Percentiles rank a stretch among this genome's conserved stretches.
Conservation (phyloP, 225 moss, liverwort and hornwort species). For the Sphagnum tenellum region DNA sequence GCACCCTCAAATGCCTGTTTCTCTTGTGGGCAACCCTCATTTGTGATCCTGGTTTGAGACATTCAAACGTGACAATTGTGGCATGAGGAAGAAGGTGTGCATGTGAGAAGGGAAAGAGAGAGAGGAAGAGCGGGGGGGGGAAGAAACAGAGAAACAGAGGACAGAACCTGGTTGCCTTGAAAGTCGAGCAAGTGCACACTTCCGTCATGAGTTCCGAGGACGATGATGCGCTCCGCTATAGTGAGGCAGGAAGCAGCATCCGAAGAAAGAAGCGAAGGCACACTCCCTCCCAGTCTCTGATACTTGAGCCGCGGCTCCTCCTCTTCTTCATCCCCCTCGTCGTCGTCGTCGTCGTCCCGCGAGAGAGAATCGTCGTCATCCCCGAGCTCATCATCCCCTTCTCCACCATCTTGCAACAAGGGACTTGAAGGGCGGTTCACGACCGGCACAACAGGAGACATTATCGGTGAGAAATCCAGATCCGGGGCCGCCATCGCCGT, state of each 20-base stretch:
- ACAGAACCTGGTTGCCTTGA: conserved; percentile 83
- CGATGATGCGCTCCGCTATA: conserved; percentile 90
- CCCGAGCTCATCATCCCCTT: conserved; percentile 80
- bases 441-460: too few species aligned
- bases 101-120: too few species aligned
- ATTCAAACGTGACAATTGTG: too few species aligned
- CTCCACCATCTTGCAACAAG: conserved; percentile 53
- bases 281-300: conserved; percentile 81
- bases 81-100: too few species aligned
- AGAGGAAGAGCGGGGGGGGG: conserved; percentile 1
- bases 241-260: conserved; percentile 85
- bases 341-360: conserved; percentile 37
- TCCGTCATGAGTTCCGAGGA: conserved; percentile 82
- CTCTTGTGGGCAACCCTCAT: too few species aligned
- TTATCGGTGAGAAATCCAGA: too few species aligned
- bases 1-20: too few species aligned
- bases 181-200: conserved; percentile 87
- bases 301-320: conserved; percentile 94
- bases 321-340: conserved; percentile 72
- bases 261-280: conserved; percentile 58
- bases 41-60: too few species aligned
- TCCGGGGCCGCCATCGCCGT: too few species aligned
- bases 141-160: too few species aligned
- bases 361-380: conserved; percentile 45
- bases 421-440: too few species aligned